These are phyloP conservation scores for Macrolepiota dolichaula DNA, from an alignment of 768 basidiomycete genomes.

Conservation along the genomic window DNA sequence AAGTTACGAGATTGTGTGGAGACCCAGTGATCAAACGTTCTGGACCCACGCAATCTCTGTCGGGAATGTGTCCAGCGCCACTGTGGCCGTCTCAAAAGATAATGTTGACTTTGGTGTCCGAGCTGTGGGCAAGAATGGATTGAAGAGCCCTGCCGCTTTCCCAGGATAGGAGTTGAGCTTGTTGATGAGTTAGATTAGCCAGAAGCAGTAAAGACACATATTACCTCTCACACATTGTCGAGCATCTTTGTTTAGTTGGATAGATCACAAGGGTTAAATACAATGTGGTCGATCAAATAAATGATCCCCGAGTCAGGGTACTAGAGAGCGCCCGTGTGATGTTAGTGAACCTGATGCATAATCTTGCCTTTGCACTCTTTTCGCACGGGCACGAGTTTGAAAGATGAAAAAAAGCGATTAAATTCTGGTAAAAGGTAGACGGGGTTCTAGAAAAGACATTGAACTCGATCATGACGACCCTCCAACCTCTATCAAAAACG, in stretches of 20 bases:
- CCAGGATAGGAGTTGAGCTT: conserved; percentile 17
- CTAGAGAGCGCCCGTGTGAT: too few species aligned
- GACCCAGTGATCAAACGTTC: conserved; percentile 40
- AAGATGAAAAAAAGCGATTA: neutral
- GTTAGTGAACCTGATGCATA: too few species aligned
- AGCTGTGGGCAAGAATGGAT: conserved; percentile 50
- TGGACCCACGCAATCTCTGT: conserved; percentile 51
- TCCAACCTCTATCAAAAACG: conserved; percentile 39
- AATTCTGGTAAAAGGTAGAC: neutral
- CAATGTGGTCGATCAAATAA: neutral
- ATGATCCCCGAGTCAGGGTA: neutral
- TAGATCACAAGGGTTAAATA: neutral
- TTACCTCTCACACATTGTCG: neutral
- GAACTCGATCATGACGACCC: conserved; percentile 23
- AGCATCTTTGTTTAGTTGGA: neutral
- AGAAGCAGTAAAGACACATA: neutral
- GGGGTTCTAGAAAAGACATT: conserved; percentile 5
- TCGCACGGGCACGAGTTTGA: neutral
- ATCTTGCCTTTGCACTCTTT: neutral
- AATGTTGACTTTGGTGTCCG: conserved; percentile 48
- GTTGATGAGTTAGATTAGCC: neutral
- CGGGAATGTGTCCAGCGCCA: conserved; percentile 37
- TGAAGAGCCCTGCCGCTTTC: conserved; percentile 48
- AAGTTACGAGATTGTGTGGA: conserved; percentile 51
- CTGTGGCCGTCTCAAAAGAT: conserved; percentile 44